Evolutionary conservation across 2,329 filamentous ascomycete genomes (phyloP), one percentile per base, ranked within the genome.

Genomic region (Cordyceps cicadae): DNA sequence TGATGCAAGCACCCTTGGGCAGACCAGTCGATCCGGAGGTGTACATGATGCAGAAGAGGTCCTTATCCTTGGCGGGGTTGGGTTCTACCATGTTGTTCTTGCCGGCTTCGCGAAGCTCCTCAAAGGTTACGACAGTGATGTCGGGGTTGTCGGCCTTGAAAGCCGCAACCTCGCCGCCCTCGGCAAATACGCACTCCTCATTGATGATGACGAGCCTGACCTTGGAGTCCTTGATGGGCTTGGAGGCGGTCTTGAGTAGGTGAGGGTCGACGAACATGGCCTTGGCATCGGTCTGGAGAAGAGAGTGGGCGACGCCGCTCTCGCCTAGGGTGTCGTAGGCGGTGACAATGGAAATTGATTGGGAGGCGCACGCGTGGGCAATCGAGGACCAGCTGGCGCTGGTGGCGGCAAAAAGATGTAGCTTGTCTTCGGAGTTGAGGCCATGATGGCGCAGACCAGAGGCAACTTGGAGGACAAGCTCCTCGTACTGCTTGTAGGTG

Each of bases 261-360:
- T 89, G 85, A 9, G 92, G 88, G 71, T 97, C 92, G 64, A 91
- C 82, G 76, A 92, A 96, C 79, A 97, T 93, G 73, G 87, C 87
- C 68, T 86, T 86, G 57, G 90, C 88, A 64, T 86, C 80, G 58
- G 91, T 94, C 76, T 96, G 89, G 24, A 86, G 80, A 65, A 97
- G 83, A 3, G 92, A 95, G 78, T 96, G 92, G 76, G 88, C 86
- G 64, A 97, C 83, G 52, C 92, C 92, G 64, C 87, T 85, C 68
- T 90, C 84, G 59, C 92, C 92, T 50, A 97, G 87, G 34, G 92
- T 96, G 74, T 97, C 92, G 75, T 97, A 97, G 55, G 92, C 92
- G 51, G 93, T 97, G 55, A 97, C 93, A 66, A 97, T 92, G 62
- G 90, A 86, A 72, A 97, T 85, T 50, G 90, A 92, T 75, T 97